phyloP scores from a whole-genome alignment of 1,284 basidiomycete genomes.

The Volvariella volvacea region DNA sequence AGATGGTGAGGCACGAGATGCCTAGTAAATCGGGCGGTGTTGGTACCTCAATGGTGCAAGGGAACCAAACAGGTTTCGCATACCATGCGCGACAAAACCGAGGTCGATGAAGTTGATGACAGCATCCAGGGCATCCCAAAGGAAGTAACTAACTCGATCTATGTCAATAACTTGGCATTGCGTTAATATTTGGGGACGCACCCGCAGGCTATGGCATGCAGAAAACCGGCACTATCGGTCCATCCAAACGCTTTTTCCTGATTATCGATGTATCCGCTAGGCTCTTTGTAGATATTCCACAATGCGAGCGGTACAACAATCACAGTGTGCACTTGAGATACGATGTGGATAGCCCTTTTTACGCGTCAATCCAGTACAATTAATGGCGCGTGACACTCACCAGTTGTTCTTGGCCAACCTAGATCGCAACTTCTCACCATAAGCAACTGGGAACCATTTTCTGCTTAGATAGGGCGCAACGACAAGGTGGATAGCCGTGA shows the following conservation, averaged over 20 bases:
- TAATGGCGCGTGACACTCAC: slow-evolving; percentile 23
- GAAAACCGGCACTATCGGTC: slow-evolving; percentile 39
- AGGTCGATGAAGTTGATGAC: slow-evolving; percentile 45
- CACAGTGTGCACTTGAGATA: slow-evolving; percentile 49
- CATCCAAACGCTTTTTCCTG: slow-evolving; percentile 51
- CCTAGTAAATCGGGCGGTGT: slow-evolving; percentile 25
- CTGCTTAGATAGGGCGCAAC: slow-evolving; percentile 42
- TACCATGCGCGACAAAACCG: slow-evolving; percentile 65
- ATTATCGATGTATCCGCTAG: slow-evolving; percentile 20
- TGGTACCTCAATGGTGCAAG: neutral
- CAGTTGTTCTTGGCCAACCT: slow-evolving; percentile 45
- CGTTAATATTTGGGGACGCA: slow-evolving; percentile 20
- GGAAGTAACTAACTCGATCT: slow-evolving; percentile 38
- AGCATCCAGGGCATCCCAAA: slow-evolving; percentile 59
- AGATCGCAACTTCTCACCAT: slow-evolving; percentile 27
- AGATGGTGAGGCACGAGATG: slow-evolving; percentile 52
- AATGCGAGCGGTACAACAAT: slow-evolving; percentile 44
- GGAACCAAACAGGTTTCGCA: slow-evolving; percentile 7
- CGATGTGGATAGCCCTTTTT: slow-evolving; percentile 47
- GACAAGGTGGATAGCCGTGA: slow-evolving; percentile 42
- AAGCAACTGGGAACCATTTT: slow-evolving; percentile 34
- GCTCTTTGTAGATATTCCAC: slow-evolving; percentile 30
- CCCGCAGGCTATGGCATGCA: slow-evolving; percentile 49
- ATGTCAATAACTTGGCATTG: slow-evolving; percentile 3
- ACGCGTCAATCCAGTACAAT: no score